Percentiles rank a stretch among this genome's conserved stretches.
These are phyloP conservation scores for Taphrina wiesneri DNA, from an alignment of 1,139 yeast genomes.

Conservation along the genomic window DNA sequence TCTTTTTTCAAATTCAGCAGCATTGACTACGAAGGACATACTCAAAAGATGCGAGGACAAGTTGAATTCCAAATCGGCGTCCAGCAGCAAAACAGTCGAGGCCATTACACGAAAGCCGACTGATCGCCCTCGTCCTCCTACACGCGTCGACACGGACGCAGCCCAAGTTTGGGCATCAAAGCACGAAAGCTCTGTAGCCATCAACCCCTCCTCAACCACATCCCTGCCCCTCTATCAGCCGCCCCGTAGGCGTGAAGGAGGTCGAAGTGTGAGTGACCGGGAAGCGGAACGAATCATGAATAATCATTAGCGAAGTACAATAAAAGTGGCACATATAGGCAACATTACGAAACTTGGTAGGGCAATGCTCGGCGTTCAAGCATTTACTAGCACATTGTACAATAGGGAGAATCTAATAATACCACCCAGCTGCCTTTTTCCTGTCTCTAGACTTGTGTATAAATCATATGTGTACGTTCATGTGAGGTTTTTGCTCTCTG, in stretches of 20 bases:
- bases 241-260: not conserved
- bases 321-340: conserved; percentile 3
- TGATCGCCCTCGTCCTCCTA: conserved; percentile 24
- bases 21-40: conserved; percentile 45
- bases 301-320: conserved; percentile 7
- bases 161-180: conserved; percentile 21
- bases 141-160: conserved; percentile 23
- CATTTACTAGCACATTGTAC: conserved; percentile 5
- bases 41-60: conserved; percentile 41
- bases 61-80: conserved; percentile 13
- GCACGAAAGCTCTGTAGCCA: conserved; percentile 17
- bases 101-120: conserved; percentile 25
- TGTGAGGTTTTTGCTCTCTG: no score
- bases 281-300: conserved; percentile 19
- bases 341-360: not conserved
- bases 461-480: no score
- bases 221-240: conserved; percentile 12
- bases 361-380: not conserved
- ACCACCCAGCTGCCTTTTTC: not conserved
- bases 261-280: conserved; percentile 16
- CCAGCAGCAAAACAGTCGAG: conserved; percentile 26
- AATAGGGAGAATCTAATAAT: not conserved
- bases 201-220: conserved; percentile 8
- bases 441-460: no score
- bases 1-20: conserved; percentile 40